Evolutionary conservation across 495 filamentous ascomycete species (phyloP), one percentile per base, ranked within the genome.

Genomic region (Hypoxylon crocopeplum): DNA sequence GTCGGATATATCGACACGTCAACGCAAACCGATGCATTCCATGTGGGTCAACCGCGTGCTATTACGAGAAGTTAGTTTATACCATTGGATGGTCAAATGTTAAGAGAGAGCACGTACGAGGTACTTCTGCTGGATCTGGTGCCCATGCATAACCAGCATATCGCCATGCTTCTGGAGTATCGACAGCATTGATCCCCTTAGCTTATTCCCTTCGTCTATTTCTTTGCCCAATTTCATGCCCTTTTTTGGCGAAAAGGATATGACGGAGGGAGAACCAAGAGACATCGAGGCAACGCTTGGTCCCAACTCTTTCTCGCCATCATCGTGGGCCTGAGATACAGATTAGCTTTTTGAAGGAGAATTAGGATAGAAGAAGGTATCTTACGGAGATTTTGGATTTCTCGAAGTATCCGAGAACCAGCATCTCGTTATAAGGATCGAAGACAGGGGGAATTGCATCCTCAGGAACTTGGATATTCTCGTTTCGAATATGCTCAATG

Each of bases 61-160:
- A 41, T 22, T 22, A 8, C 5, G 10, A 16, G 1, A 37, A 1
- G 33, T 69, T 40, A 69, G 59, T 15, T n/a, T n/a, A 20, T 11
- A 8, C 8, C 24, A 8, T 27, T 27, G 24, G 24, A 27, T n/a
- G n/a, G n/a, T n/a, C n/a, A n/a, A n/a, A n/a, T 10, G 22, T 24
- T 10, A 24, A 0, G 19, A 15, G 42, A n/a, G 20, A 17, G n/a
- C 7, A 74, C 79, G 44, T 66, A 88, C 88, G 71, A 92, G 89
- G 55, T 86, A 93, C 24, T 81, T 78, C 57, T 82, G 81, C 64
- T 96, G 92, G 22, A 96, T 83, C 1, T 75, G 66, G 0, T 74
- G 74, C 0, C 91, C 92, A 64, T 91, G 83, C 92, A 96, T 96
- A 2, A 95, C 79, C 20, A 95, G 79, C 38, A 93, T 77, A 65